phyloP scores from a whole-genome alignment of 352 stramenopile genomes.

The Phytophthora colocasiae region DNA sequence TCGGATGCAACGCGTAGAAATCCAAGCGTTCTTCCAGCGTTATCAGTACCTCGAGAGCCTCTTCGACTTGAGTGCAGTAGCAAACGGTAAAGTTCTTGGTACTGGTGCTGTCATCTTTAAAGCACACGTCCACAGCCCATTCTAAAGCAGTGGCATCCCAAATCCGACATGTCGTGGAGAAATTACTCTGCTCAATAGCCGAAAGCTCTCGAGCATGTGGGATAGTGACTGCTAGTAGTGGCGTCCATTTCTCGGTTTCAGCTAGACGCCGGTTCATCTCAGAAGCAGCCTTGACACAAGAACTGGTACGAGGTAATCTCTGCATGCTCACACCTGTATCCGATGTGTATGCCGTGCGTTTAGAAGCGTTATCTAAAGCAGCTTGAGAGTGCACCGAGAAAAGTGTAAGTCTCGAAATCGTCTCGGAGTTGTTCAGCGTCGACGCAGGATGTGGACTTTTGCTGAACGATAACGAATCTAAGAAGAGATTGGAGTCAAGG shows the following conservation, averaged over 20 bases:
- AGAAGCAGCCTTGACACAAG: constrained; percentile 45
- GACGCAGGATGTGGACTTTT: constrained; percentile 49
- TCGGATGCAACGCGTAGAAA: constrained; percentile 58
- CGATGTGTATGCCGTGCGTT: constrained; percentile 15
- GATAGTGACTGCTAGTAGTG: constrained; percentile 57
- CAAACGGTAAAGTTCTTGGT: constrained; percentile 54
- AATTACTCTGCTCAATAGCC: constrained; percentile 59
- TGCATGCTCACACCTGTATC: constrained; percentile 34
- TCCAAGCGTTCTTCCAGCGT: constrained; percentile 70
- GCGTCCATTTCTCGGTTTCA: constrained; percentile 36
- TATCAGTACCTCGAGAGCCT: constrained; percentile 65
- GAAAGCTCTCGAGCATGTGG: constrained; percentile 54
- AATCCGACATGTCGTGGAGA: constrained; percentile 61
- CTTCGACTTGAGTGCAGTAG: constrained; percentile 70
- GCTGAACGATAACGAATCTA: constrained; percentile 55
- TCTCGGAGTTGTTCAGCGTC: constrained; percentile 45
- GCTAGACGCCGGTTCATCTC: constrained; percentile 19
- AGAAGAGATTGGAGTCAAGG: constrained; percentile 52
- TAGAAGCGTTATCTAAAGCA: constrained; percentile 31
- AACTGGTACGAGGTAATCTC: constrained; percentile 40
- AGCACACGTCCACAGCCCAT: constrained; percentile 67
- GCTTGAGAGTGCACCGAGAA: constrained; percentile 56
- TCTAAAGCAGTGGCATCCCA: constrained; percentile 47
- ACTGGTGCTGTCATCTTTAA: constrained; percentile 61
- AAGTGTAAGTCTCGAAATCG: constrained; percentile 52